Percentiles rank a stretch among this genome's conserved stretches.
phyloP scores from a whole-genome alignment of 2,329 filamentous ascomycete genomes.

The Exophiala viscosa region DNA sequence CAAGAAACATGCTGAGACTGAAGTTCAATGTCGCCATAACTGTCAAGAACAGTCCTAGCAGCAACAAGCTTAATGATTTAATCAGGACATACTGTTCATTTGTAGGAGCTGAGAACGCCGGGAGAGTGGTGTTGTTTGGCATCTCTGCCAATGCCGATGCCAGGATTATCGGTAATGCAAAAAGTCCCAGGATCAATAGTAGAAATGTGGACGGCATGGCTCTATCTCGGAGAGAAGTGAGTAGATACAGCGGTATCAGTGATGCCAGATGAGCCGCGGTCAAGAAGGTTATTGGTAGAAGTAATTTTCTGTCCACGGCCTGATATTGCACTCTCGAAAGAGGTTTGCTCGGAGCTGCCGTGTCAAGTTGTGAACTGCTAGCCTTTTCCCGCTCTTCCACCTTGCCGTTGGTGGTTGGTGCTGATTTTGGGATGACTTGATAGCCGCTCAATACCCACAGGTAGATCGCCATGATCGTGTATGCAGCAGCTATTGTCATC shows the following conservation, averaged over 20 bases:
- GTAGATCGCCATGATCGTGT: conserved; percentile 90
- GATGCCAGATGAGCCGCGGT: conserved; percentile 70
- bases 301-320: conserved; percentile 39
- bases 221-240: conserved; percentile 52
- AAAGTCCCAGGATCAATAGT: conserved; percentile 34
- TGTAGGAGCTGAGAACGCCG: conserved; percentile 12
- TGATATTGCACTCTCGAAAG: conserved; percentile 21
- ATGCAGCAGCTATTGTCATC: conserved; percentile 94
- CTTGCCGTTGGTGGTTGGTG: conserved; percentile 23
- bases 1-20: conserved; percentile 79
- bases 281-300: conserved; percentile 64
- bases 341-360: background rate
- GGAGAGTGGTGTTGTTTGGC: conserved; percentile 58
- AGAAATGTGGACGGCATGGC: conserved; percentile 54
- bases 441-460: conserved; percentile 89
- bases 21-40: conserved; percentile 95
- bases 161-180: conserved; percentile 47
- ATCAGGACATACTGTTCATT: conserved; percentile 49
- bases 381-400: conserved; percentile 32
- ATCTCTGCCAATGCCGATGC: conserved; percentile 40
- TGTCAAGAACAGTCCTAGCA: conserved; percentile 86
- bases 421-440: conserved; percentile 31
- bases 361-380: conserved; percentile 5
- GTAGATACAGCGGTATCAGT: conserved; percentile 76
- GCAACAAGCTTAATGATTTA: conserved; percentile 86